phyloP scores from a whole-genome alignment of 2,329 filamentous ascomycete genomes.

The Penicillium expansum region DNA sequence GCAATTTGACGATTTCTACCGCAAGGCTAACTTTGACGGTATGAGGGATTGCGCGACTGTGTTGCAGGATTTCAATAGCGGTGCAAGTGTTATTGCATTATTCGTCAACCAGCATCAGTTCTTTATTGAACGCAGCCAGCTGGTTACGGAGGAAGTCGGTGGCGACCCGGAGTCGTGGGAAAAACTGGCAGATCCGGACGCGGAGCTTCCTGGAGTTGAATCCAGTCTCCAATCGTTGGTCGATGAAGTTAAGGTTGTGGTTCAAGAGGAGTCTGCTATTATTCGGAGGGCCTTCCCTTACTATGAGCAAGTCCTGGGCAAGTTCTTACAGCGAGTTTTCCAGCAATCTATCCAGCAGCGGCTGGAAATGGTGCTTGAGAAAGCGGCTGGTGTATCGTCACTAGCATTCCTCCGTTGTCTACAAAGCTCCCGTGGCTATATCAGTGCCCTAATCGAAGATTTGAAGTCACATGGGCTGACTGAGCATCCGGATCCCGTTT shows the following conservation, averaged over 20 bases:
- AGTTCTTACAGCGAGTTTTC: slow-evolving; percentile 93
- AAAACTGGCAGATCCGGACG: slow-evolving; percentile 86
- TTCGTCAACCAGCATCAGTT: slow-evolving; percentile 99
- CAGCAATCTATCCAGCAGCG: slow-evolving; percentile 97
- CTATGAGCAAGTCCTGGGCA: slow-evolving; percentile 87
- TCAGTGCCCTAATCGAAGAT: slow-evolving; percentile 83
- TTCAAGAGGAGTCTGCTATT: slow-evolving; percentile 95
- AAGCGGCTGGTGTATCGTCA: slow-evolving; percentile 86
- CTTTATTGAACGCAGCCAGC: slow-evolving; percentile 93
- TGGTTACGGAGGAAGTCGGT: slow-evolving; percentile 79
- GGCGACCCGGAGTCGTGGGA: slow-evolving; percentile 73
- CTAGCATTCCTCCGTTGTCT: slow-evolving; percentile 86
- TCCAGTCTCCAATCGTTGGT: slow-evolving; percentile 86
- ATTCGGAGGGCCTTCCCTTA: slow-evolving; percentile 96
- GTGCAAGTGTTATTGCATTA: slow-evolving; percentile 87
- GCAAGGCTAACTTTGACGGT: slow-evolving; percentile 90
- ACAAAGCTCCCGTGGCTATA: slow-evolving; percentile 87
- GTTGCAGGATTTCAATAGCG: slow-evolving; percentile 91
- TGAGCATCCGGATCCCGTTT: slow-evolving; percentile 89
- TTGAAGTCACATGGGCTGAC: slow-evolving; percentile 91
- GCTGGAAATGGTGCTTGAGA: slow-evolving; percentile 91
- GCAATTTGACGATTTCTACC: slow-evolving; percentile 96
- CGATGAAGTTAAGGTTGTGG: slow-evolving; percentile 91
- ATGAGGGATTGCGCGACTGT: slow-evolving; percentile 98
- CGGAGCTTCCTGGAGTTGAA: slow-evolving; percentile 86